Evolutionary conservation across 2,329 filamentous ascomycete genomes (phyloP).

Genomic region (Penicillium expansum): DNA sequence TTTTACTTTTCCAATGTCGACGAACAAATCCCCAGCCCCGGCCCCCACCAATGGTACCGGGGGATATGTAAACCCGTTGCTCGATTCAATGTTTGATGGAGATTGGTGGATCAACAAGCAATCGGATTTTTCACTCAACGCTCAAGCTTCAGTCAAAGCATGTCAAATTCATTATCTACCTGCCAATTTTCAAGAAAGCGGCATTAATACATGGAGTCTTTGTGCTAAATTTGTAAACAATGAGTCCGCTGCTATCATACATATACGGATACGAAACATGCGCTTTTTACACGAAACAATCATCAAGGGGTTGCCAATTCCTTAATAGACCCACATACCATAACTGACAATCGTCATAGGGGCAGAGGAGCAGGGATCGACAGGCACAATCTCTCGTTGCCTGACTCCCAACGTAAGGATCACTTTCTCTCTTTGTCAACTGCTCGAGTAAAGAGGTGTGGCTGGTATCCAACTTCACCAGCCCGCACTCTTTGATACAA

Average conservation of each 20-base stretch:
- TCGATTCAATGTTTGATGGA: not conserved
- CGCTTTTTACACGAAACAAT: conserved; percentile 8
- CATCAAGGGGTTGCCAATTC: conserved; percentile 2
- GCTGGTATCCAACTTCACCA: conserved; percentile 15
- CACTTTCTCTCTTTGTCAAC: conserved; percentile 10
- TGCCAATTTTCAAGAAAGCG: not conserved
- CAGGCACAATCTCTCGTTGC: conserved; percentile 11
- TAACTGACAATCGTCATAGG: conserved; percentile 5
- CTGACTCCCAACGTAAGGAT: conserved; percentile 5
- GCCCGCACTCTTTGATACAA: conserved; percentile 3
- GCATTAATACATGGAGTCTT: not conserved
- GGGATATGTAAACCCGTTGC: not conserved
- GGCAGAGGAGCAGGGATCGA: conserved; percentile 6
- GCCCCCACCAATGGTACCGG: not conserved
- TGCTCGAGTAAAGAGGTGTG: conserved; percentile 2
- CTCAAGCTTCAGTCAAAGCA: not conserved
- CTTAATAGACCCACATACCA: conserved; percentile 11
- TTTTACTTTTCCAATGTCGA: not conserved
- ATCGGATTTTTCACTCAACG: not conserved
- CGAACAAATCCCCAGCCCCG: not conserved
- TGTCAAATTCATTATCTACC: not conserved
- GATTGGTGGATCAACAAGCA: not conserved
- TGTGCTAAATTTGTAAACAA: not conserved
- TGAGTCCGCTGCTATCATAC: not conserved
- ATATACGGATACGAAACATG: conserved; percentile 4